A percentile compares a stretch with the other conserved stretches of the same genome.
These are phyloP conservation scores for Escallonia herrerae DNA, from an alignment of 129 eudicot species.

Conservation along the genomic window DNA sequence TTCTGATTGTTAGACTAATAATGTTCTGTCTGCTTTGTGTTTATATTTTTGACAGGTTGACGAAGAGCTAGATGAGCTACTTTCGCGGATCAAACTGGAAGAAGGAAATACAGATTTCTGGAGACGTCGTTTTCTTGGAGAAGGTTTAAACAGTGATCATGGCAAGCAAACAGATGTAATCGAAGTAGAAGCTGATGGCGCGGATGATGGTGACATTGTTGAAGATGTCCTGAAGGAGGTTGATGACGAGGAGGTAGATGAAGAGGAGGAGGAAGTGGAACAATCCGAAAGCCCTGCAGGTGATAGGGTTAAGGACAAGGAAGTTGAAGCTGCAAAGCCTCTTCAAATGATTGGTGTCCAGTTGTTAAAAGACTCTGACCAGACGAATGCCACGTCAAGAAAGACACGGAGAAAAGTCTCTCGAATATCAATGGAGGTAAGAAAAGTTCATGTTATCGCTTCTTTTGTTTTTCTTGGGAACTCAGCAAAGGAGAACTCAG, in stretches of 20 bases:
- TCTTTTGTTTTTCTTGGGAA: no score
- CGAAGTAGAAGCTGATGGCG: conserved; percentile 41
- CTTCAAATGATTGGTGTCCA: conserved; percentile 97
- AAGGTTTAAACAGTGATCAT: conserved; percentile 46
- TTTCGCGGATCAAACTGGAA: conserved; percentile 68
- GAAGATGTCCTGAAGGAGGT: conserved; percentile 46
- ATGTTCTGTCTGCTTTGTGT: no score
- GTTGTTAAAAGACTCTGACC: conserved; percentile 62
- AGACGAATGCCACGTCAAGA: conserved; percentile 44
- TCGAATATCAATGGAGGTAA: conserved; percentile 63
- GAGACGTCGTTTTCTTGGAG: conserved; percentile 87
- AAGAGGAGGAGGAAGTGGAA: conserved; percentile 69
- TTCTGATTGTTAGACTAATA: background rate
- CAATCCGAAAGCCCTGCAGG: conserved; percentile 61
- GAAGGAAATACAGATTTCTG: conserved; percentile 98
- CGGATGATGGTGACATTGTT: conserved; percentile 40
- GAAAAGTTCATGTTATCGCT: background rate
- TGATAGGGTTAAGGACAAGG: conserved; percentile 73
- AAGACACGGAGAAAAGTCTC: conserved; percentile 50
- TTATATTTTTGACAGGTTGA: conserved; percentile 41
- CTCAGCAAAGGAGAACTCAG: no score
- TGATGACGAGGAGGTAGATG: conserved; percentile 71
- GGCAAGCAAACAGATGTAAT: conserved; percentile 36
- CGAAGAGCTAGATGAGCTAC: conserved; percentile 77
- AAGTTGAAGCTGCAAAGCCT: conserved; percentile 66